Percentiles rank a stretch among this genome's conserved stretches.
These are phyloP conservation scores for Pelagophyceae sp. DNA, from an alignment of 352 stramenopile species.

Conservation along the genomic window DNA sequence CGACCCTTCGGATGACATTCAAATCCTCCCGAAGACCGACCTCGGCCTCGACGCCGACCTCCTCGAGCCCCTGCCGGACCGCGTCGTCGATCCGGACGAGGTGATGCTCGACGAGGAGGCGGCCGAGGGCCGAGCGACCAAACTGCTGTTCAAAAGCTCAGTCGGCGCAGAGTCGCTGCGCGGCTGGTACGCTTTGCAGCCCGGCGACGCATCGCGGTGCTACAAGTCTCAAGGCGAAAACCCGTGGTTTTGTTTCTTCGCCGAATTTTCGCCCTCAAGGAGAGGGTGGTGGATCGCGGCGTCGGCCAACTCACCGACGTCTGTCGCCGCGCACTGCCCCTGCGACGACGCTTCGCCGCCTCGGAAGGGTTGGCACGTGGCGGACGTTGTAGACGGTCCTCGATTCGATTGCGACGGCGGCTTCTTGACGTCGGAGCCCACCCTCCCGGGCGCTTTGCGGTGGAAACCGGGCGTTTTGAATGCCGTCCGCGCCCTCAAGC, in stretches of 20 bases:
- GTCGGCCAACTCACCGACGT: background rate
- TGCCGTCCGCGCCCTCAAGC: too few species aligned
- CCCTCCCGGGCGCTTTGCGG: too few species aligned
- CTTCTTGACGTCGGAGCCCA: background rate
- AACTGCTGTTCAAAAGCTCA: too few species aligned
- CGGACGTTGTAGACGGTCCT: background rate
- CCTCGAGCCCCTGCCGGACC: background rate
- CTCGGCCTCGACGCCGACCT: background rate
- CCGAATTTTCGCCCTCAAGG: background rate
- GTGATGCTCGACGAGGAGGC: too few species aligned
- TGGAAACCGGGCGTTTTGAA: background rate
- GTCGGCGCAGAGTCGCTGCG: too few species aligned
- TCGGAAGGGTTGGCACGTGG: background rate
- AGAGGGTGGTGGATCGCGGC: background rate
- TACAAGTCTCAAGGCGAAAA: too few species aligned
- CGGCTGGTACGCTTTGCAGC: too few species aligned
- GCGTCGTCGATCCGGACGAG: too few species aligned
- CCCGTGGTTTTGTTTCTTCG: too few species aligned
- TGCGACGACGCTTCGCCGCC: background rate
- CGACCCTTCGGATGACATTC: background rate
- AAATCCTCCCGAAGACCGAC: background rate
- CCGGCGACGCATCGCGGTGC: too few species aligned
- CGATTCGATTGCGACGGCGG: background rate
- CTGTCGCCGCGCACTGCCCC: background rate
- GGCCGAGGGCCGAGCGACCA: too few species aligned